phyloP scores from a whole-genome alignment of 352 stramenopile genomes.

The Phytopythium helicoides region DNA sequence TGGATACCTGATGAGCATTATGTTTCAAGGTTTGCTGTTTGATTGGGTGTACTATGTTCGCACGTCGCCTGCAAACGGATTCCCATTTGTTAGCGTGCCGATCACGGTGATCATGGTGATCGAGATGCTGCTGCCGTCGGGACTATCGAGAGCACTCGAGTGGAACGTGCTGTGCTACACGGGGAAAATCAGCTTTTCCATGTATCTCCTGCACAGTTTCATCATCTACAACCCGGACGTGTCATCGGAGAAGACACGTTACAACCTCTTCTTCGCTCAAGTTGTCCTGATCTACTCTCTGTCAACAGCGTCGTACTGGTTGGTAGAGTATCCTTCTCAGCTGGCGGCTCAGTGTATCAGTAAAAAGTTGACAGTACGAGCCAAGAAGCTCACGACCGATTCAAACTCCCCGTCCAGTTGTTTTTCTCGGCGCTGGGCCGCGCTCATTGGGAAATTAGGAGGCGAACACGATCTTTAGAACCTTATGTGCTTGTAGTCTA shows the following conservation, averaged over 20 bases:
- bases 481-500: too few species aligned
- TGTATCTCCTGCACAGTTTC: conserved; percentile 42
- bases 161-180: conserved; percentile 32
- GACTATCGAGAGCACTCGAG: conserved; percentile 31
- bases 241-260: conserved; percentile 4
- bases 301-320: conserved; percentile 30
- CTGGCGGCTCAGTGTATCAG: conserved; percentile 25
- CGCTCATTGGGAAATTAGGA: too few species aligned
- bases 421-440: too few species aligned
- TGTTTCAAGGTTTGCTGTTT: conserved; percentile 27
- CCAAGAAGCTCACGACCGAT: not conserved
- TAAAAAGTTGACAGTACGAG: conserved; percentile 11
- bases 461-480: too few species aligned
- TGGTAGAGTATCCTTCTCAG: conserved; percentile 46
- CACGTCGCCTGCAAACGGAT: conserved; percentile 8
- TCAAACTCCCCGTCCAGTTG: too few species aligned
- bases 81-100: conserved; percentile 23
- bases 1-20: conserved; percentile 24
- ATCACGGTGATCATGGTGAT: conserved; percentile 29
- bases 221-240: conserved; percentile 16
- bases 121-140: conserved; percentile 31
- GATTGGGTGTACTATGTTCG: conserved; percentile 28
- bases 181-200: conserved; percentile 45
- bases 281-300: conserved; percentile 28
- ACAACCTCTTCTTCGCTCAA: conserved; percentile 23